Percentiles rank a stretch among this genome's conserved stretches.
Conservation (phyloP, 306 rosid species). For the Casuarina cunninghamiana region DNA sequence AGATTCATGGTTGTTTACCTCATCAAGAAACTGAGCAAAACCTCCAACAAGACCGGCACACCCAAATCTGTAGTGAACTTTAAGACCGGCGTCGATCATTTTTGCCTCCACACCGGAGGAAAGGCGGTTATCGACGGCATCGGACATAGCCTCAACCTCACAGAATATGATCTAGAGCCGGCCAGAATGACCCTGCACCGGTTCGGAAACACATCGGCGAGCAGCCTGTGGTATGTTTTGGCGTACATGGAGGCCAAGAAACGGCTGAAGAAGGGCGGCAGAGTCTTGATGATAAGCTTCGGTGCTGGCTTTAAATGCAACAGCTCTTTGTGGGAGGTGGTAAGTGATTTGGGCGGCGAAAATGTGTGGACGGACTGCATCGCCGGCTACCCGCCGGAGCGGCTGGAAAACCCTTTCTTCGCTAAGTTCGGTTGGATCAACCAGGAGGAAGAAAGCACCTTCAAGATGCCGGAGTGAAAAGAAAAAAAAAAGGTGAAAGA, state of each 20-base stretch:
- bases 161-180: constrained; percentile 72
- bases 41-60: background rate
- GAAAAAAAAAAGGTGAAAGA: background rate
- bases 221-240: constrained; percentile 85
- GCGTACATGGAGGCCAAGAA: constrained; percentile 93
- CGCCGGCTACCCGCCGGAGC: constrained; percentile 63
- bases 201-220: constrained; percentile 86
- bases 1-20: constrained; percentile 43
- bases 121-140: constrained; percentile 89
- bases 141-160: constrained; percentile 59
- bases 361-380: constrained; percentile 85
- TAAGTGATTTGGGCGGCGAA: constrained; percentile 50
- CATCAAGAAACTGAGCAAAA: constrained; percentile 28
- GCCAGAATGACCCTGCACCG: constrained; percentile 93
- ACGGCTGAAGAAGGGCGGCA: constrained; percentile 66
- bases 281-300: constrained; percentile 82
- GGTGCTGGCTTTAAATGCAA: constrained; percentile 97
- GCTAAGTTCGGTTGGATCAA: constrained; percentile 83
- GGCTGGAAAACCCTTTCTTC: constrained; percentile 76
- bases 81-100: constrained; percentile 72
- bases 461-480: constrained; percentile 27
- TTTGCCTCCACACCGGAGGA: constrained; percentile 86
- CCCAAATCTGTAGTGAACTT: constrained; percentile 52
- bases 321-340: constrained; percentile 82
- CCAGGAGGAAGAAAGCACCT: constrained; percentile 50